These are phyloP conservation scores for Abrus precatorius DNA, from an alignment of 306 rosid species.

Conservation along the genomic window DNA sequence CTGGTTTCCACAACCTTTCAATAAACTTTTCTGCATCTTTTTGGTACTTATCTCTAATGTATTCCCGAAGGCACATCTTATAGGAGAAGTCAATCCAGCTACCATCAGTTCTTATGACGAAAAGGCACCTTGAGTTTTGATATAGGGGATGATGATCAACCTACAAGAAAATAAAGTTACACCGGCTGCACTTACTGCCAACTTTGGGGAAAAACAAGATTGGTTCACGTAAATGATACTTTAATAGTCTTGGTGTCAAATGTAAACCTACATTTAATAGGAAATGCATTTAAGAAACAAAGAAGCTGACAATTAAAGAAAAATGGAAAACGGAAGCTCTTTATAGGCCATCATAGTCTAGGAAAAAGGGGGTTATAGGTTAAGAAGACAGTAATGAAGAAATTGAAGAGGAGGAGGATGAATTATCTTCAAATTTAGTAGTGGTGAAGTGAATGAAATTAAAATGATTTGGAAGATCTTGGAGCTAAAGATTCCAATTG, in stretches of 20 bases:
- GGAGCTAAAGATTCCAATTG: not conserved
- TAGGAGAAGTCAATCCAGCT: slow-evolving; percentile 89
- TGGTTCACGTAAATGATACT: slow-evolving; percentile 30
- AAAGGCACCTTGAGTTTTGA: slow-evolving; percentile 70
- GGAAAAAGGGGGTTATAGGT: not conserved
- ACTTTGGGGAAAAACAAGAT: not conserved
- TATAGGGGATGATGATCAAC: slow-evolving; percentile 77
- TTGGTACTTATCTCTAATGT: slow-evolving; percentile 76
- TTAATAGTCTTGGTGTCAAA: not conserved
- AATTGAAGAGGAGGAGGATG: not conserved
- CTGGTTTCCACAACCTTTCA: slow-evolving; percentile 22
- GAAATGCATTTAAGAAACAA: slow-evolving; percentile 13
- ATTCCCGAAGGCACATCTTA: slow-evolving; percentile 74
- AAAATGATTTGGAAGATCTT: not conserved
- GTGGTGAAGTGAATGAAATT: not conserved
- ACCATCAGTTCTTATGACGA: slow-evolving; percentile 81
- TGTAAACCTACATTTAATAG: not conserved
- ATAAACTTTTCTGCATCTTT: slow-evolving; percentile 66
- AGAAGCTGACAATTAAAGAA: not conserved
- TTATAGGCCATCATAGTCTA: not conserved
- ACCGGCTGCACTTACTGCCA: slow-evolving; percentile 33
- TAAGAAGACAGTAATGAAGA: not conserved
- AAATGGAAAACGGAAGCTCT: not conserved
- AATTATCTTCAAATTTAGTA: not conserved
- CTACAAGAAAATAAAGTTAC: slow-evolving; percentile 55